Evolutionary conservation across 805 yeast genomes (phyloP), one percentile per base, ranked within the genome.

Genomic region (Kuraishia borneana): DNA sequence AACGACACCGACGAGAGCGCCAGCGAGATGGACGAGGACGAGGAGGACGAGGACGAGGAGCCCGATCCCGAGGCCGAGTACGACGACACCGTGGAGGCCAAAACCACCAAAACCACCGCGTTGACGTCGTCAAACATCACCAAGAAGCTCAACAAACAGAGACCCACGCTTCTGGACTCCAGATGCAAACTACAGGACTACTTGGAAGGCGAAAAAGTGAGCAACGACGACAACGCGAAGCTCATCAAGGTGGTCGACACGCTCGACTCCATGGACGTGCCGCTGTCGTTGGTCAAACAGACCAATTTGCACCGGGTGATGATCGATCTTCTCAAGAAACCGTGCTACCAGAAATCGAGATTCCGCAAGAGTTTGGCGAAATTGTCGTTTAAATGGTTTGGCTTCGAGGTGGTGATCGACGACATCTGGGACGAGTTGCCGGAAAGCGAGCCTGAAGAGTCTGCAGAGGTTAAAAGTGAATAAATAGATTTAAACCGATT

Each of bases 241-340:
- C 25, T 30, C 8, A n/a, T 25, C 23, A n/a, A 18, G 20, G n/a
- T 19, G 23, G 22, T 3, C 18, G 18, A 18, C 16, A 28, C 28
- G 6, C 7, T 7, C 9, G 23, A 21, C 23, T n/a, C n/a, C n/a
- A n/a, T n/a, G n/a, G 28, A 25, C 16, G 13, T 29, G 13, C 32
- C 23, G 12, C n/a, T 34, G n/a, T 22, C 30, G 4, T 9, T 29
- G 17, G 32, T 63, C 9, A 50, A 48, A 27, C 42, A 54, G 2
- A 41, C 56, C 1, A 55, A 54, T 13, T 31, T 63, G 7, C 47
- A 47, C 25, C 60, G 54, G 26, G 41, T 62, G 4, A 36, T 63
- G 16, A 40, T 50, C 18, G 43, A 47, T 16, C 43, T 61, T 7
- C 42, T 63, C 36, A 58, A 47, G 33, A 60, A 60, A 39, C 65